Evolutionary conservation across 768 basidiomycete species (phyloP).

Genomic region (Vishniacozyma victoriae): DNA sequence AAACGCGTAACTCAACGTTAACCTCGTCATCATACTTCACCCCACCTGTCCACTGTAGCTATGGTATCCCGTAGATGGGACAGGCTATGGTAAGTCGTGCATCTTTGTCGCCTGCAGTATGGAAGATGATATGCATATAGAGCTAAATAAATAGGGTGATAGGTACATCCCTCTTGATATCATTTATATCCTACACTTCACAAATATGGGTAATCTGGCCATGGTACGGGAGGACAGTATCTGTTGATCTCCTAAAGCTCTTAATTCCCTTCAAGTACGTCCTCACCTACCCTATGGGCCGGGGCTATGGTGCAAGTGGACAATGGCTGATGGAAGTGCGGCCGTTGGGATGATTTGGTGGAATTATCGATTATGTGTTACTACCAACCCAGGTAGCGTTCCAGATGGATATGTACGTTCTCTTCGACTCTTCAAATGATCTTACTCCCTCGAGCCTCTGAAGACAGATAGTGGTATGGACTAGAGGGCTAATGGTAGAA

Average conservation of each 20-base stretch:
- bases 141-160: too few species aligned
- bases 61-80: too few species aligned
- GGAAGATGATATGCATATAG: too few species aligned
- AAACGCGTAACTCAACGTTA: too few species aligned
- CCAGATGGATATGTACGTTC: slow-evolving; percentile 68
- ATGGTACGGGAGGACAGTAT: slow-evolving; percentile 74
- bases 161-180: slow-evolving; percentile 45
- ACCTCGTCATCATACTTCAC: too few species aligned
- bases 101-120: too few species aligned
- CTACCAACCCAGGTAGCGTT: slow-evolving; percentile 76
- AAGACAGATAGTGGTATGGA: neutral
- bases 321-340: neutral
- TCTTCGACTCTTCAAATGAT: neutral
- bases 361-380: slow-evolving; percentile 82
- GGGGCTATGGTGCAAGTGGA: slow-evolving; percentile 3
- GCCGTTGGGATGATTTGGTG: slow-evolving; percentile 66
- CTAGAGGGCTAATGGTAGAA: slow-evolving; percentile 50
- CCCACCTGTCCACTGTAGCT: too few species aligned
- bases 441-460: neutral
- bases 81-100: too few species aligned
- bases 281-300: slow-evolving; percentile 2
- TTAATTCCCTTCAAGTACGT: slow-evolving; percentile 86
- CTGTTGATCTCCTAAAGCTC: slow-evolving; percentile 68
- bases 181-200: slow-evolving; percentile 79
- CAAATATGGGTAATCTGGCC: slow-evolving; percentile 89